A percentile compares a stretch with the other conserved stretches of the same genome.
Conservation (phyloP, 225 moss, liverwort and hornwort genomes). For the Physcomitrellopsis africana region DNA sequence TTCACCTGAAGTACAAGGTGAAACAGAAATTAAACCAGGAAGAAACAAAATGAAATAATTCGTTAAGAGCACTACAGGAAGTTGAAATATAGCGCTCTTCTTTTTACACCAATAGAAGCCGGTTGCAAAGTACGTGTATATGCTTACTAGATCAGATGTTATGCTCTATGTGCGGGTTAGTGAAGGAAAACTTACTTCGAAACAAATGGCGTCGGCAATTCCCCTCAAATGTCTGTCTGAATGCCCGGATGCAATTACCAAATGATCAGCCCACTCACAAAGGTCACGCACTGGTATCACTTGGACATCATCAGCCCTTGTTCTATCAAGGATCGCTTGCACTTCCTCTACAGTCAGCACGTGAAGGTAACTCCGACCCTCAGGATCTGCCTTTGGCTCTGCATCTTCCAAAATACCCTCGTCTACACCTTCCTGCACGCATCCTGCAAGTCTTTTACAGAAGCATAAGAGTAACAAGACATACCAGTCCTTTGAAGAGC, state of each 20-base stretch:
- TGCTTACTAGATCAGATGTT: not conserved
- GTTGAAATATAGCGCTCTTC: not conserved
- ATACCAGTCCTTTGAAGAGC: not conserved
- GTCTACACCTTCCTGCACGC: constrained; percentile 45
- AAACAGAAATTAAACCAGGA: not conserved
- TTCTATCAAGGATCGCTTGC: constrained; percentile 66
- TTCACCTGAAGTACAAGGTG: constrained; percentile 49
- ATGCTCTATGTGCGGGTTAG: not conserved
- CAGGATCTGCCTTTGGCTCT: constrained; percentile 35
- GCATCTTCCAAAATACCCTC: constrained; percentile 39
- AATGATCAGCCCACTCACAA: constrained; percentile 87
- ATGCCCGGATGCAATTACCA: constrained; percentile 78
- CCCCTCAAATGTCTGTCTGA: constrained; percentile 82
- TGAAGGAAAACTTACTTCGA: constrained; percentile 50
- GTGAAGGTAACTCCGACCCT: constrained; percentile 71
- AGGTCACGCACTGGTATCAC: constrained; percentile 62
- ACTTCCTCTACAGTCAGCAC: constrained; percentile 66
- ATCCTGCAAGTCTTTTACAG: constrained; percentile 20
- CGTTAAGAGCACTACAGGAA: not conserved
- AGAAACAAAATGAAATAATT: not conserved
- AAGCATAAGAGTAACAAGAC: not conserved
- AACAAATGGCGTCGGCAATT: constrained; percentile 85
- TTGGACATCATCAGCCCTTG: constrained; percentile 79
- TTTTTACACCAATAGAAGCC: not conserved
- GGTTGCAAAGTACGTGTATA: not conserved